Evolutionary conservation across 768 basidiomycete species (phyloP), one percentile per base, ranked within the genome.

Genomic region (Phylloporus arenicola): DNA sequence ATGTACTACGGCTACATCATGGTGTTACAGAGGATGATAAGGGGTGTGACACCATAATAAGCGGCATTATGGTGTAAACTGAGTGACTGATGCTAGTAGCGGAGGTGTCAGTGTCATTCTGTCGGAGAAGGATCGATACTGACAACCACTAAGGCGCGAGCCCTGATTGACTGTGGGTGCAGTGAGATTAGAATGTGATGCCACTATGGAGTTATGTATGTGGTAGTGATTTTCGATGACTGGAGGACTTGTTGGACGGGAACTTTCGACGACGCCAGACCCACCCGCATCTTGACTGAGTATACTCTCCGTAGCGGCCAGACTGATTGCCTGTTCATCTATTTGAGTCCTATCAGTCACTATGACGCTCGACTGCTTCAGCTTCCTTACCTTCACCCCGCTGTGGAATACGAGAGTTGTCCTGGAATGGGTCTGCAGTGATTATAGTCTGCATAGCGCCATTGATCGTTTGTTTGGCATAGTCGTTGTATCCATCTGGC

Each of bases 281-380:
- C n/a, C 11, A 11, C 3, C 4, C 6, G 1, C 19, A n/a, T 31
- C 50, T 31, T n/a, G 51, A 40, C 14, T 43, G 10, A 54, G 22
- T 8, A 38, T 0, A 43, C 44, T 54, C 1, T 17, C 43, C 8
- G 38, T n/a, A n/a, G n/a, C n/a, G n/a, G n/a, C n/a, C n/a, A n/a
- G n/a, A n/a, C n/a, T n/a, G n/a, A n/a, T n/a, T n/a, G n/a, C 45
- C n/a, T 37, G 10, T 11, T 51, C 51, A 5, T 39, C 51, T 53
- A 20, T n/a, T 30, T 31, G 17, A 16, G 29, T 31, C 10, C 2
- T 11, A n/a, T 54, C 16, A 52, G 35, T 24, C 24, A 6, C 7
- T 6, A 24, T 24, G 4, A 24, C 24, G 24, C 3, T 24, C 24
- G 6, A 13, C 30, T n/a, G n/a, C n/a, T n/a, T n/a, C n/a, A n/a